phyloP scores from a whole-genome alignment of 2,329 filamentous ascomycete species.

The Pseudogymnoascus pannorum region DNA sequence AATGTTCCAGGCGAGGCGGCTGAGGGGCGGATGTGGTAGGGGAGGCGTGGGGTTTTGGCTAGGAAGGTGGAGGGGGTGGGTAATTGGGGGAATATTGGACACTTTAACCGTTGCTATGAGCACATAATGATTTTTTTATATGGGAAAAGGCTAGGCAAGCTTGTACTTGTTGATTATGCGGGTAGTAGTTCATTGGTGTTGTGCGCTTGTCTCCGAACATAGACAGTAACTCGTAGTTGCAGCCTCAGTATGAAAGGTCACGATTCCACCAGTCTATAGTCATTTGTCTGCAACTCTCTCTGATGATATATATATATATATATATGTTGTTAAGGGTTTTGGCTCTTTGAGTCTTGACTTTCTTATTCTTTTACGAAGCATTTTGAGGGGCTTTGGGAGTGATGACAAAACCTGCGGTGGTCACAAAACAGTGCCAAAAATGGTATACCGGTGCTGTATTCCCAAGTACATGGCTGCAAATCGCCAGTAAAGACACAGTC shows the following conservation, averaged over 20 bases:
- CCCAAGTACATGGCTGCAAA: background rate
- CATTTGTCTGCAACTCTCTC: too few relatives aligned
- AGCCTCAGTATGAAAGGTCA: too few relatives aligned
- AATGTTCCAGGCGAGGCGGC: background rate
- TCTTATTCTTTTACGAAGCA: too few relatives aligned
- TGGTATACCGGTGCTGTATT: background rate
- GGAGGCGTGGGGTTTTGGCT: background rate
- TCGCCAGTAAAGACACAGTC: constrained; percentile 56
- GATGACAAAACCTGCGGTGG: too few relatives aligned
- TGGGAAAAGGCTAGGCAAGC: background rate
- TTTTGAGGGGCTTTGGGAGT: too few relatives aligned
- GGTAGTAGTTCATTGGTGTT: background rate
- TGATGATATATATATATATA: too few relatives aligned
- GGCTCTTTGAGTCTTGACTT: too few relatives aligned
- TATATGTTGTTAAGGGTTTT: too few relatives aligned
- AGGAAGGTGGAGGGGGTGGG: background rate
- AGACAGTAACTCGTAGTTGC: background rate
- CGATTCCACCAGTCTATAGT: too few relatives aligned
- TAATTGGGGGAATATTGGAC: background rate
- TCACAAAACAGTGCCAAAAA: background rate
- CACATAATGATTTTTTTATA: background rate
- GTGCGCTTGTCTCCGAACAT: background rate
- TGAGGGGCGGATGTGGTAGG: background rate
- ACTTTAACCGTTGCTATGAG: background rate
- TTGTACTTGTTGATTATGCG: background rate